Evolutionary conservation across 345 rosid species (phyloP), one percentile per base, ranked within the genome.

Genomic region (Hevea brasiliensis): DNA sequence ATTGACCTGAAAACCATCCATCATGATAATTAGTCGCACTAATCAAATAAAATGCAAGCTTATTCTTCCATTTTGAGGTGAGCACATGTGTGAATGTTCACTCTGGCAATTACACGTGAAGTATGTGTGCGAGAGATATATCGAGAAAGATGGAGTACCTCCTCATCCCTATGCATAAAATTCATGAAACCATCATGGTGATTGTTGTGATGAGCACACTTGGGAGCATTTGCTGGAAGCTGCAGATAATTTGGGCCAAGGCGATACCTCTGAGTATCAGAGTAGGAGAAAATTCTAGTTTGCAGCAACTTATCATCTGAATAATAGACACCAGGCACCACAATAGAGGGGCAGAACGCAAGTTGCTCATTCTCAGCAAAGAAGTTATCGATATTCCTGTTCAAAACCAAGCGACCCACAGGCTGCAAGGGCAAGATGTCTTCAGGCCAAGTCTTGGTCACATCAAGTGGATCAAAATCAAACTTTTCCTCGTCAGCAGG

Each of bases 381-480:
- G 77, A 78, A 78, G 74, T 78, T 78, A 69, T 78, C 81, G 9
- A 78, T 74, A 29, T 78, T 78, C 64, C 54, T 78, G 77, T 78
- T 78, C 74, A 78, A 57, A 55, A 78, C 81, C 81, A 78, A 61
- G 20, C 81, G 81, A 24, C 81, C 81, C 5, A 78, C 81, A 1
- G 81, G 81, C 44, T 73, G 77, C 62, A 73, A 40, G 23, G 81
- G 81, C 64, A 78, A 45, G 60, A 78, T 62, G 53, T 78, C 81
- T 48, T 78, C 81, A 68, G 81, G 81, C 81, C 77, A 78, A 63
- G 61, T 78, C 81, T 73, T 78, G 70, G 81, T 78, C 41, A 68
- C 74, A 62, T 73, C 81, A 29, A 78, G 81, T 13, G 81, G 81
- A 47, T 78, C 77, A 37, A 78, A 78, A 53, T 73, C 81, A 50